Conservation (phyloP, 306 rosid species). For the Vigna unguiculata region DNA sequence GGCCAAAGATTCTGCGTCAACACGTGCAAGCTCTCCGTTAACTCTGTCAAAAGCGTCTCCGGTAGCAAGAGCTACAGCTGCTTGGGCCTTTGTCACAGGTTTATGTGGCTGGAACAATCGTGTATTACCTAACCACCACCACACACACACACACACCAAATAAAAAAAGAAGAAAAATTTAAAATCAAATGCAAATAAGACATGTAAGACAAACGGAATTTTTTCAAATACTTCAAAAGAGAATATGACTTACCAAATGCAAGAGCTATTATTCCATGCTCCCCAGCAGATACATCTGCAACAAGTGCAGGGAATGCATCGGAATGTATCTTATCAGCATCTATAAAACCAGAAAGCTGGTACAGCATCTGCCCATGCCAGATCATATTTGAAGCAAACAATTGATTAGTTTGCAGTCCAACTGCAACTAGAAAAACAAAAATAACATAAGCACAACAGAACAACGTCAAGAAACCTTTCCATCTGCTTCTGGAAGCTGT, state of each 20-base stretch:
- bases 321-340: conserved; percentile 71
- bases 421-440: conserved; percentile 33
- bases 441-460: conserved; percentile 28
- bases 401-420: conserved; percentile 31
- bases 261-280: conserved; percentile 76
- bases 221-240: background rate
- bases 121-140: conserved; percentile 65
- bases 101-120: conserved; percentile 82
- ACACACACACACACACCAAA: background rate
- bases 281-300: conserved; percentile 73
- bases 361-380: conserved; percentile 62
- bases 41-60: conserved; percentile 80
- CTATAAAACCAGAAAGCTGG: conserved; percentile 80
- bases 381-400: conserved; percentile 35
- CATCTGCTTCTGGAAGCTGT: conserved; percentile 73
- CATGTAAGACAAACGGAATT: background rate
- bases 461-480: conserved; percentile 58
- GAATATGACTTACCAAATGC: conserved; percentile 73
- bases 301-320: conserved; percentile 81
- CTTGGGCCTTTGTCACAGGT: conserved; percentile 91
- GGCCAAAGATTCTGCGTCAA: conserved; percentile 85
- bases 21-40: conserved; percentile 82
- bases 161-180: background rate
- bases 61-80: conserved; percentile 86
- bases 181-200: conserved; percentile 5